phyloP scores from a whole-genome alignment of 495 filamentous ascomycete genomes.

The Xylaria venustula region DNA sequence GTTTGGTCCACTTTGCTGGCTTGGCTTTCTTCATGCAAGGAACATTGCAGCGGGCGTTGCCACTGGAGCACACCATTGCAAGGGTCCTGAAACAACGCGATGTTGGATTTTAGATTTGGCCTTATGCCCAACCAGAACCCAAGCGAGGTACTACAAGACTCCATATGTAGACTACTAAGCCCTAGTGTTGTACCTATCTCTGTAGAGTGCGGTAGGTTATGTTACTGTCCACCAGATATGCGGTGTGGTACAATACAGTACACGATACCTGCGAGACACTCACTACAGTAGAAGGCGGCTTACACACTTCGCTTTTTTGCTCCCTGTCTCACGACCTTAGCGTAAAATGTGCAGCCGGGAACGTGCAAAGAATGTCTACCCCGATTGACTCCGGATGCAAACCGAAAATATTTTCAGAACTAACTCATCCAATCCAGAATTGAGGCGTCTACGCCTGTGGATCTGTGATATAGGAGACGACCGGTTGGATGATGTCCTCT shows the following conservation, averaged over 20 bases:
- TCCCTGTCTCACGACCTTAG: no score
- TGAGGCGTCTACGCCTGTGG: background rate
- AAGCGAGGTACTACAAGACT: background rate
- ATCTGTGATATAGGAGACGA: background rate
- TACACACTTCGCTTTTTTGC: no score
- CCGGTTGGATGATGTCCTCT: background rate
- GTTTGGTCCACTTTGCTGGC: background rate
- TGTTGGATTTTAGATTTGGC: constrained; percentile 7
- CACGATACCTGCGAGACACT: no score
- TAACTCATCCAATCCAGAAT: background rate
- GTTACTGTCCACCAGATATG: no score
- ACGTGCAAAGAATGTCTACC: background rate
- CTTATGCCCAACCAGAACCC: background rate
- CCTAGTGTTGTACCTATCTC: no score
- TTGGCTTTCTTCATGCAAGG: constrained; percentile 9
- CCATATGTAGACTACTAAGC: no score
- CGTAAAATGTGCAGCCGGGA: background rate
- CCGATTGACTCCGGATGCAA: background rate
- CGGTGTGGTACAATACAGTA: no score
- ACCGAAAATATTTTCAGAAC: background rate
- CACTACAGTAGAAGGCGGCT: no score
- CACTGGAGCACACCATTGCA: constrained; percentile 3
- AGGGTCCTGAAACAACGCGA: constrained; percentile 11
- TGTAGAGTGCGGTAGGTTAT: no score
- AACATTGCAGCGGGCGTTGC: constrained; percentile 9